phyloP scores from a whole-genome alignment of 306 rosid genomes.

The Castanospermum australe region DNA sequence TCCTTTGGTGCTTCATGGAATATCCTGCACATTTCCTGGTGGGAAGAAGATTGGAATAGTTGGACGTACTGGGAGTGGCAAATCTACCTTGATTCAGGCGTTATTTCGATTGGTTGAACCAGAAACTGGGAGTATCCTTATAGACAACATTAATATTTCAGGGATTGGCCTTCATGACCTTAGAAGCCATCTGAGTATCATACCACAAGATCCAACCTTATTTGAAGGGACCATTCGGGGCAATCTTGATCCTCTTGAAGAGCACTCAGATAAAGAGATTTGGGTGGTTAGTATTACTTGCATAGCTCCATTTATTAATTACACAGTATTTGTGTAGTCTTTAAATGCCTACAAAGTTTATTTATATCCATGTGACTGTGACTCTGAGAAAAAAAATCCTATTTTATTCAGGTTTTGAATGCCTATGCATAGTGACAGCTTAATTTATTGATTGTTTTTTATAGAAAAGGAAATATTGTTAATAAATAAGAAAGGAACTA shows the following conservation, averaged over 20 bases:
- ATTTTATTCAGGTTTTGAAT: background rate
- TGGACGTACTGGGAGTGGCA: constrained; percentile 96
- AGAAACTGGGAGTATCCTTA: constrained; percentile 66
- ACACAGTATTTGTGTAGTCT: background rate
- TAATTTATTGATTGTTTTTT: background rate
- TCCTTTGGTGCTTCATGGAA: constrained; percentile 82
- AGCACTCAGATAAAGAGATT: constrained; percentile 79
- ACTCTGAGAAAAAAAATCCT: background rate
- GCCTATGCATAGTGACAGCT: background rate
- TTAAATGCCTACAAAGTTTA: background rate
- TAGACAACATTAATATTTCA: constrained; percentile 78
- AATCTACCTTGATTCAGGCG: constrained; percentile 94
- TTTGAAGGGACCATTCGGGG: constrained; percentile 91
- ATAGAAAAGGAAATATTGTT: too few relatives aligned
- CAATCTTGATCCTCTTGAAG: constrained; percentile 89
- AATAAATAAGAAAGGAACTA: too few relatives aligned
- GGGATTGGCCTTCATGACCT: constrained; percentile 89
- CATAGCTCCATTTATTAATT: constrained; percentile 11
- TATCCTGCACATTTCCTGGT: constrained; percentile 85
- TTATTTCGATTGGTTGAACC: constrained; percentile 91
- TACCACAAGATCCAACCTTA: constrained; percentile 95
- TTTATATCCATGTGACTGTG: background rate
- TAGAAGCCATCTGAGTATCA: constrained; percentile 84
- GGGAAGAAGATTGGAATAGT: constrained; percentile 93
- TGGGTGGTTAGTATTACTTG: constrained; percentile 69